Evolutionary conservation across 805 yeast genomes (phyloP), one percentile per base, ranked within the genome.

Genomic region (Saccharomycopsis javanensis): DNA sequence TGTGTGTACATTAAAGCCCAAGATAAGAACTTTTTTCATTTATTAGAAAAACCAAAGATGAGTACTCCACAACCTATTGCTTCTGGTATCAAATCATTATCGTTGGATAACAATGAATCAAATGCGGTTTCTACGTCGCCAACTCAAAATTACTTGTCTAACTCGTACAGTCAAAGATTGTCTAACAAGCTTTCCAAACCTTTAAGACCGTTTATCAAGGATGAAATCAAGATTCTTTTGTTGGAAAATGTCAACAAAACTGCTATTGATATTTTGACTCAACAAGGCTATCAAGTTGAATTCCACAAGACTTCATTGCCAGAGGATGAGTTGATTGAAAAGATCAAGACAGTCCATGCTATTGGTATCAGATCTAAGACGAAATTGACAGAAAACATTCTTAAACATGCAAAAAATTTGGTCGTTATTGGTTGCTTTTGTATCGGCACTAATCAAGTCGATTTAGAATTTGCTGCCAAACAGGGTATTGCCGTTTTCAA

Each of bases 321-420:
- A 25, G 98, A 94, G 73, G 96, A 84, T 8, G 97, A 90, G 75
- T 82, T 94, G 70, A 88, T 94, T 68, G 96, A 89, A 75, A 91
- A 90, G 74, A 92, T 94, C 72, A 79, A 80, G 68, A 89, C 86
- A 65, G 97, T 89, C 55, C 98, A 94, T 70, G 99, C 97, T 60
- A 83, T 94, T 68, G 99, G 99, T 73, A 91, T 94, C 69, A 88
- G 99, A 77, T 94, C 98, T 60, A 94, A 94, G 78, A 94, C 99
- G 54, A 87, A 83, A 72, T 78, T 94, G 68, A 88, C 90, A 45
- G 85, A 81, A 64, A 82, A 82, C 55, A 83, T 94, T 30, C 77
- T 94, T 66, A 77, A 81, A 62, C 88, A 87, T 66, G 99, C 99
- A 58, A 86, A 84, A 71, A 88, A 92, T 76, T 79, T 94, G 72